Evolutionary conservation across 345 rosid species (phyloP).

Genomic region (Lepidium africanum): DNA sequence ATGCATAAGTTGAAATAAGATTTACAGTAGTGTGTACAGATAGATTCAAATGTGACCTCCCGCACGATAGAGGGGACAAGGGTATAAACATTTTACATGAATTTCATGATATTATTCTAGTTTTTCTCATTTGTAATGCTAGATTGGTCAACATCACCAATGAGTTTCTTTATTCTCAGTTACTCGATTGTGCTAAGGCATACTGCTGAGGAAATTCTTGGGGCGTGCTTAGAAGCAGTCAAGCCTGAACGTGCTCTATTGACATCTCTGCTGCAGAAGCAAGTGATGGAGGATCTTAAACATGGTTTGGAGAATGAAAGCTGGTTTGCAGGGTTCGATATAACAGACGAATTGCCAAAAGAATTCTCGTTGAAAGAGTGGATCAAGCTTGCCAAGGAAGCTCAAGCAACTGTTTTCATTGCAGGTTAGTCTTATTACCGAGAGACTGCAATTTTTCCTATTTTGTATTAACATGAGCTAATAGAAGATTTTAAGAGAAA

Average conservation of each 20-base stretch:
- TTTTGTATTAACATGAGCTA: background rate
- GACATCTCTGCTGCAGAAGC: constrained; percentile 67
- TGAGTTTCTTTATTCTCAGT: constrained; percentile 36
- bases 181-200: constrained; percentile 93
- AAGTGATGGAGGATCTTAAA: constrained; percentile 67
- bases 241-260: constrained; percentile 74
- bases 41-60: constrained; percentile 1
- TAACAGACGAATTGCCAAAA: constrained; percentile 56
- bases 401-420: constrained; percentile 71
- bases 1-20: background rate
- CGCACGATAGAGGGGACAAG: background rate
- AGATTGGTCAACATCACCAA: background rate
- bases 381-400: constrained; percentile 63
- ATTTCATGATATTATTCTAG: background rate
- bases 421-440: constrained; percentile 50
- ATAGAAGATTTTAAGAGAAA: background rate
- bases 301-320: constrained; percentile 56
- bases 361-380: constrained; percentile 60
- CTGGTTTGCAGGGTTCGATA: constrained; percentile 84
- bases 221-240: constrained; percentile 75
- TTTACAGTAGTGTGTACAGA: background rate
- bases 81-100: background rate
- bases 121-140: background rate
- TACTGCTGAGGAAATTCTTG: constrained; percentile 93
- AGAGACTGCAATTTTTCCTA: background rate